Evolutionary conservation across 1,139 yeast species (phyloP), one percentile per base, ranked within the genome.

Genomic region (Diutina ranongensis): DNA sequence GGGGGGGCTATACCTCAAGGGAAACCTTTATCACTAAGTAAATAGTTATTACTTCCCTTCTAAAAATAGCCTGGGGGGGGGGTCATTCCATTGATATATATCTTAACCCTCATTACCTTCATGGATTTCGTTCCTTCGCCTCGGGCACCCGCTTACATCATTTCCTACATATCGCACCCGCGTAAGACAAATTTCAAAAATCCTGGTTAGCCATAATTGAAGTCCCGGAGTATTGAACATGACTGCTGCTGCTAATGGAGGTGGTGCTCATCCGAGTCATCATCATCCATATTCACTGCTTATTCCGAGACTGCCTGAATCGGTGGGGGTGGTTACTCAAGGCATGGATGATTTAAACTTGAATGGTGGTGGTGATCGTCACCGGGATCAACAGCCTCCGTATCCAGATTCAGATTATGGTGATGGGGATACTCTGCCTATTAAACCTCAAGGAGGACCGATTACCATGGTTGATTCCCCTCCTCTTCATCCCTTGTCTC

Each of bases 261-360:
- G 34, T 10, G 15, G 34, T 15, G 34, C 34, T 12, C 34, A 31
- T 31, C 15, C 15, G 15, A 15, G 15, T 5, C 15, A 22, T 18
- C n/a, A n/a, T 4, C 40, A 35, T 22, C 40, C 40, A 12, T 35
- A 35, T 22, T 35, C 40, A 22, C 40, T 20, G 40, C 40, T 35
- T 20, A 13, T 20, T 22, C 25, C 22, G 40, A 21, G 13, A 16
- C 21, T 18, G 36, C 19, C 36, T n/a, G 16, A 16, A 21, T n/a
- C 15, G 12, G 18, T 20, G 38, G 20, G 22, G 21, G 20, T 15
- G 38, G 19, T 20, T 13, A 20, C 13, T 2, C 7, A 18, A 21
- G 21, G 19, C n/a, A n/a, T 35, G 38, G 38, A 35, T 13, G n/a
- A 12, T 19, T 22, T 35, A 15, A 20, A 13, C 22, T 20, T 35